A percentile compares a stretch with the other conserved stretches of the same genome.
Evolutionary conservation across 345 rosid species (phyloP).

Genomic region (Euphorbia peplus): DNA sequence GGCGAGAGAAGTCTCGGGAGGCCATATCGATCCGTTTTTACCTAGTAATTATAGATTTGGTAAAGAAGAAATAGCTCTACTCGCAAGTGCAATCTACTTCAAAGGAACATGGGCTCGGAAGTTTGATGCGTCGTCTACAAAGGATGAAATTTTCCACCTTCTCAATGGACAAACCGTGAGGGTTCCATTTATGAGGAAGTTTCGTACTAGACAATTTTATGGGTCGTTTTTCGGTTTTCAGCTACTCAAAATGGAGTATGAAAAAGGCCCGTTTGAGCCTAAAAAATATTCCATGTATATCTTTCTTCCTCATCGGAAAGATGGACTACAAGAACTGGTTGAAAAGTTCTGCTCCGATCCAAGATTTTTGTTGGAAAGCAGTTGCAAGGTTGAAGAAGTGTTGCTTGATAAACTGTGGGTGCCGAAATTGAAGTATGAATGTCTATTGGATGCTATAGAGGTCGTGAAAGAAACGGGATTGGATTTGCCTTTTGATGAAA

Average conservation of each 20-base stretch:
- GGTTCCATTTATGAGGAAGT: too few relatives aligned
- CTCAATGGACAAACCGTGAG: constrained; percentile 12
- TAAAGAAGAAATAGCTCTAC: background rate
- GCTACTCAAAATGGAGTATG: background rate
- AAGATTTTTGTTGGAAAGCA: too few relatives aligned
- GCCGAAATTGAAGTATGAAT: background rate
- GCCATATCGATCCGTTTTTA: background rate
- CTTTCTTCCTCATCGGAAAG: too few relatives aligned
- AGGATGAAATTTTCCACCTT: background rate
- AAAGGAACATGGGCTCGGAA: background rate
- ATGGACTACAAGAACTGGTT: too few relatives aligned
- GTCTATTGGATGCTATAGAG: background rate
- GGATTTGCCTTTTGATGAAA: too few relatives aligned
- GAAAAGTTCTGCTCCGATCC: too few relatives aligned
- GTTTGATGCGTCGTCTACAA: background rate
- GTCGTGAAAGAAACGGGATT: too few relatives aligned
- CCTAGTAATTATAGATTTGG: too few relatives aligned
- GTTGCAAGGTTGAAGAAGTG: background rate
- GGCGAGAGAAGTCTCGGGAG: too few relatives aligned
- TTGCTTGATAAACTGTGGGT: background rate
- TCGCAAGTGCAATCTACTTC: constrained; percentile 6
- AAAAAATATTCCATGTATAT: too few relatives aligned
- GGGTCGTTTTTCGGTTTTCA: constrained; percentile 11
- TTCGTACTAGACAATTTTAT: background rate
- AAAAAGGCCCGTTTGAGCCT: too few relatives aligned